These are phyloP conservation scores for Odontarrhena argentea DNA, from an alignment of 345 rosid species.

Conservation along the genomic window DNA sequence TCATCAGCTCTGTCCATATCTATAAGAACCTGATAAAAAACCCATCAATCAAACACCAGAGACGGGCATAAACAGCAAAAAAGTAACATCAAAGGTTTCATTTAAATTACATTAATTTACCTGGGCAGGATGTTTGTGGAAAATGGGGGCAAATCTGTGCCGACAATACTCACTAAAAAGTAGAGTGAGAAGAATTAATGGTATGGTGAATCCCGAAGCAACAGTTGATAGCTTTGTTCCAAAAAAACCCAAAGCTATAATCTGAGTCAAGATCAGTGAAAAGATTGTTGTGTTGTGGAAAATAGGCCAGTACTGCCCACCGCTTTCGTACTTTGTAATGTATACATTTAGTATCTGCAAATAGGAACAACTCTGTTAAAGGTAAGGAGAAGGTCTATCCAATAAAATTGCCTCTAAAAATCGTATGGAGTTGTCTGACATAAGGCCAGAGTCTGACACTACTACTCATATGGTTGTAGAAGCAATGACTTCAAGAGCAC, in stretches of 20 bases:
- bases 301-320: slow-evolving; percentile 88
- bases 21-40: slow-evolving; percentile 57
- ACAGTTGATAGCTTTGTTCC: slow-evolving; percentile 69
- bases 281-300: slow-evolving; percentile 81
- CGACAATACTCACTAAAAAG: slow-evolving; percentile 86
- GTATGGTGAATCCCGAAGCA: slow-evolving; percentile 76
- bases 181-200: slow-evolving; percentile 65
- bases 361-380: slow-evolving; percentile 12
- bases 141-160: slow-evolving; percentile 68
- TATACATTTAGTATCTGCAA: slow-evolving; percentile 88
- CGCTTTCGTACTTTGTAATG: slow-evolving; percentile 65
- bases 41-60: slow-evolving; percentile 30
- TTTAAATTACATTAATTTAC: slow-evolving; percentile 41
- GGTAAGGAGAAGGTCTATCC: background rate
- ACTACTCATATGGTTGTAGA: background rate
- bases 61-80: background rate
- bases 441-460: background rate
- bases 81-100: background rate
- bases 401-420: background rate
- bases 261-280: slow-evolving; percentile 76
- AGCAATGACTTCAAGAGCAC: background rate
- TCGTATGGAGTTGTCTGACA: background rate
- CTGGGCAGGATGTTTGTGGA: slow-evolving; percentile 64
- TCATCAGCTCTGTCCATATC: slow-evolving; percentile 88
- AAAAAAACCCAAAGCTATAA: slow-evolving; percentile 83